These are phyloP conservation scores for Fusarium subtropicale DNA, from an alignment of 2,329 filamentous ascomycete species.

Conservation along the genomic window DNA sequence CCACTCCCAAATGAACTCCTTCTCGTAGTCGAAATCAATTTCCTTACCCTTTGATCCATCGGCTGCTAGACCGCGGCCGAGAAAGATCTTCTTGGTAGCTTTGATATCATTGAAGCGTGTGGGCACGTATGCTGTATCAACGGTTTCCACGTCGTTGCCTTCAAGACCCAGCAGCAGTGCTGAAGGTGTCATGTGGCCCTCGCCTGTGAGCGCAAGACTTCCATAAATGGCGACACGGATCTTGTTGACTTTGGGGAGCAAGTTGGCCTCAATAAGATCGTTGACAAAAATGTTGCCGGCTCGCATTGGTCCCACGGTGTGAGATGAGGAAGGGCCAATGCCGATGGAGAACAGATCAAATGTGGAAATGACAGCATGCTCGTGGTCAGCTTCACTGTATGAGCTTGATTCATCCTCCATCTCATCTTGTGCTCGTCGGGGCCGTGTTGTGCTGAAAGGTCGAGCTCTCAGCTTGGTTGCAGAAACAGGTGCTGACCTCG, in stretches of 20 bases:
- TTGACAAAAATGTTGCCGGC: slow-evolving; percentile 64
- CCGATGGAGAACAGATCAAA: slow-evolving; percentile 65
- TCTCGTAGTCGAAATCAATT: slow-evolving; percentile 62
- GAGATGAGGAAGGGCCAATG: slow-evolving; percentile 63
- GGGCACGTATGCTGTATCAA: slow-evolving; percentile 62
- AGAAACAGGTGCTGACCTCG: slow-evolving; percentile 5
- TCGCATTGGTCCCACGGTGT: slow-evolving; percentile 64
- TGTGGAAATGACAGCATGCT: slow-evolving; percentile 64
- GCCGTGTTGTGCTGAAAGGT: slow-evolving; percentile 27
- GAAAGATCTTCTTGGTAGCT: slow-evolving; percentile 56
- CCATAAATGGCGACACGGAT: slow-evolving; percentile 63
- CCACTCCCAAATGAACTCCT: slow-evolving; percentile 64
- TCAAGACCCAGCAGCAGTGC: slow-evolving; percentile 63
- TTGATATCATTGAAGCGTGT: slow-evolving; percentile 61
- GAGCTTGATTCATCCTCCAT: slow-evolving; percentile 50
- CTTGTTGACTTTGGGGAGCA: slow-evolving; percentile 59
- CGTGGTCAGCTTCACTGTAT: slow-evolving; percentile 62
- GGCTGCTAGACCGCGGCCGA: slow-evolving; percentile 56
- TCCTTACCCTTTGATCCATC: slow-evolving; percentile 55
- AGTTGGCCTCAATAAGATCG: slow-evolving; percentile 59
- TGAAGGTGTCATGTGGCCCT: slow-evolving; percentile 65
- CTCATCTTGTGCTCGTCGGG: slow-evolving; percentile 6
- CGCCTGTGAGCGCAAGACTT: slow-evolving; percentile 62
- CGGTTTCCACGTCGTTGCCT: slow-evolving; percentile 61
- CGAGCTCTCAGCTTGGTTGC: slow-evolving; percentile 10